Conservation (phyloP, 768 basidiomycete species). For the Mycena crocata region DNA sequence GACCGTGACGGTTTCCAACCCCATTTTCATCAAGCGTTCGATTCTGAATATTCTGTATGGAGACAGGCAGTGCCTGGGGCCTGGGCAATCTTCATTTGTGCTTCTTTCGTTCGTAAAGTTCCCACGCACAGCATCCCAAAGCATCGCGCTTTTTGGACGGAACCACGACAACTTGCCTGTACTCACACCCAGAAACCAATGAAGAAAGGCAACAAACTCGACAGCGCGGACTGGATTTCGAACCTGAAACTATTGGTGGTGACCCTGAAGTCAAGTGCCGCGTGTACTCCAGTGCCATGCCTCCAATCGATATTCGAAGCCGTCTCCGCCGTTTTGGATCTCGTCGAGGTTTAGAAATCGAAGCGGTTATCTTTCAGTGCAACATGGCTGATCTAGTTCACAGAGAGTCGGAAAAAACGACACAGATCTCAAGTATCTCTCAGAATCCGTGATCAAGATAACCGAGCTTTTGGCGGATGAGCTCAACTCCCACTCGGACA, state of each 20-base stretch:
- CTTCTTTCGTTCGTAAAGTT: too few relatives aligned
- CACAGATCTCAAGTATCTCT: conserved; percentile 9
- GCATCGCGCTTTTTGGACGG: too few relatives aligned
- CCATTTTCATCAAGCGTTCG: too few relatives aligned
- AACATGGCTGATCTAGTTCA: neutral
- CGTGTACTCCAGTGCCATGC: neutral
- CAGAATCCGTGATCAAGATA: conserved; percentile 1
- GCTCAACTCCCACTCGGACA: neutral
- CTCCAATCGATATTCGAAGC: conserved; percentile 6
- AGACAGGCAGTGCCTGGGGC: too few relatives aligned
- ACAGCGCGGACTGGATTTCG: neutral
- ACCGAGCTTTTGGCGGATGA: conserved; percentile 7
- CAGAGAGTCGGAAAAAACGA: conserved; percentile 11
- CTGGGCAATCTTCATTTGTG: too few relatives aligned
- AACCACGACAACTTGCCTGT: too few relatives aligned
- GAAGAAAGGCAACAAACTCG: neutral
- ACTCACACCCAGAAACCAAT: neutral
- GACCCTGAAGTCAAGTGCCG: neutral
- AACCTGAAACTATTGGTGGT: neutral
- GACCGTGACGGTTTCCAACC: too few relatives aligned
- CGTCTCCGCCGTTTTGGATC: conserved; percentile 1
- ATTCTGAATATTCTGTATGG: too few relatives aligned
- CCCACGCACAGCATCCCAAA: too few relatives aligned
- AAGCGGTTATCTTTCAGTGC: neutral
- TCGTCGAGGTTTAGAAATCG: conserved; percentile 6